A percentile compares a stretch with the other conserved stretches of the same genome.
These are phyloP conservation scores for Serendipita sp. DNA, from an alignment of 768 basidiomycete genomes.

Conservation along the genomic window DNA sequence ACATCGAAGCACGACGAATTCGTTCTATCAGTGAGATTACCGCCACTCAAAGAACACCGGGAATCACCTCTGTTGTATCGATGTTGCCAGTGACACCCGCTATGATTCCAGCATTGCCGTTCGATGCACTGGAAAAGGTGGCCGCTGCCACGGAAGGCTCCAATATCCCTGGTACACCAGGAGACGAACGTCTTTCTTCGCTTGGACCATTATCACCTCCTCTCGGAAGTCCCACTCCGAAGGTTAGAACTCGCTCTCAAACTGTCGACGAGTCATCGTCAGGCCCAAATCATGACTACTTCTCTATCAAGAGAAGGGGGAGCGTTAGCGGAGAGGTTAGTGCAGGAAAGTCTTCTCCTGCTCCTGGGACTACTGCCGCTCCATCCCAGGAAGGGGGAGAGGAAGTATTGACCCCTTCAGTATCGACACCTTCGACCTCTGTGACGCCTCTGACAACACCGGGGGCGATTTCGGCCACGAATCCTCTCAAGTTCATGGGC, in stretches of 20 bases:
- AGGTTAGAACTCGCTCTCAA: conserved; percentile 6
- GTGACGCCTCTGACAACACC: neutral
- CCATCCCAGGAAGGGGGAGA: neutral
- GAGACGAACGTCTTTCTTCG: neutral
- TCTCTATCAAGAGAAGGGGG: conserved; percentile 12
- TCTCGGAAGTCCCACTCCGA: conserved; percentile 2
- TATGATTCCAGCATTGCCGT: conserved; percentile 28
- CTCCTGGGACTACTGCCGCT: neutral
- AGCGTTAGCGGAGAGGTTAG: neutral
- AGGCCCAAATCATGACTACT: conserved; percentile 17
- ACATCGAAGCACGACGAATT: conserved; percentile 17
- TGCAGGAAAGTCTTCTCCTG: neutral
- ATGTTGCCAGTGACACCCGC: conserved; percentile 55
- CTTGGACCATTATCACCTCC: neutral
- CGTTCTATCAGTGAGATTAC: conserved; percentile 16
- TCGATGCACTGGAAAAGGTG: neutral
- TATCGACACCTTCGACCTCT: conserved; percentile 1
- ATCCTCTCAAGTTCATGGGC: neutral
- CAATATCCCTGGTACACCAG: neutral
- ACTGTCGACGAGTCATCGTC: conserved; percentile 11
- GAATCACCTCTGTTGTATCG: conserved; percentile 34
- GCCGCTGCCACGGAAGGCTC: neutral
- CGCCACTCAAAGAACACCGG: conserved; percentile 11
- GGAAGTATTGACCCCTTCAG: conserved; percentile 7
- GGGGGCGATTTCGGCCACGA: neutral